Evolutionary conservation across 768 basidiomycete genomes (phyloP), one percentile per base, ranked within the genome.

Genomic region (Tylopilus vinaceipallidus): DNA sequence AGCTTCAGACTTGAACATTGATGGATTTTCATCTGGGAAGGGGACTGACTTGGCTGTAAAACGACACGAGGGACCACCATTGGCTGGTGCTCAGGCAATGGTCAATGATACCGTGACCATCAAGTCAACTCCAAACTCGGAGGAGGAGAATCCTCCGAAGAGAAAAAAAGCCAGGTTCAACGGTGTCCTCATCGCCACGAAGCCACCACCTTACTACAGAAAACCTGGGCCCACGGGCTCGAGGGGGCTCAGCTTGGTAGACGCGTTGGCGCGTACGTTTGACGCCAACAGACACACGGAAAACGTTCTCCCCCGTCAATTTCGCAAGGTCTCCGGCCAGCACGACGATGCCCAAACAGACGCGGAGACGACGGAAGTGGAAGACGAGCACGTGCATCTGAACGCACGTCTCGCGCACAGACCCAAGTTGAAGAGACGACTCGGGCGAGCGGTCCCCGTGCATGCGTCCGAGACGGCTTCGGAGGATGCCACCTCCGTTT

Each of bases 241-340:
- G 8, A 29, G 2, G 10, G 9, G 11, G 16, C 35, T 57, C 16
- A 60, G 46, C 44, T 39, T 67, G 19, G 58, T 65, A 24, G 57
- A 60, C 26, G 65, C 63, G 27, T 42, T 66, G 14, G 35, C 56
- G 32, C 58, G 35, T 14, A 63, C 65, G 22, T 66, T 67, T 23
- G 19, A 57, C n/a, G 65, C 65, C 3, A 67, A 67, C 41, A 59
- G 20, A 26, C 23, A 62, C 10, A 14, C n/a, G 6, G 54, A 60
- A 1, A 19, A 6, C 0, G 14, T 16, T 7, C 4, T 14, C 23
- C 3, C 35, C 3, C 45, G n/a, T 50, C 45, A 3, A 11, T 16
- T 46, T 12, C 51, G 30, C 33, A 1, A 20, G 16, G 29, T 14
- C 9, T 34, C 29, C 7, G 38, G 23, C 19, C 34, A 13, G 10